Evolutionary conservation across 768 basidiomycete species (phyloP).

Genomic region (Lyophyllum semitale): DNA sequence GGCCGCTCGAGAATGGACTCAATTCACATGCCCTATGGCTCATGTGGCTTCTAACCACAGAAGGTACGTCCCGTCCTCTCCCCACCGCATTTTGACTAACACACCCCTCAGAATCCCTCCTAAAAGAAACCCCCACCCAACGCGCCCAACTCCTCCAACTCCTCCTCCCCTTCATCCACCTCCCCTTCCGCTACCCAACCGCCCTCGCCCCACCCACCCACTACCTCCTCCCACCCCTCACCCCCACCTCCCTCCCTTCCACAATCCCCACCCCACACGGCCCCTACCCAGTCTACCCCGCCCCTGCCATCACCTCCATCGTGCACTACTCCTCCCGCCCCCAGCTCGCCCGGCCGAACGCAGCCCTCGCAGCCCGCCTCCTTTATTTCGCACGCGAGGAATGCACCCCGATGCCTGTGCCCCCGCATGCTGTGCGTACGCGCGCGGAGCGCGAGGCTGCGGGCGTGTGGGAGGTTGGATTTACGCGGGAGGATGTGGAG

Average conservation of each 20-base stretch:
- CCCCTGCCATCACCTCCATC: constrained; percentile 22
- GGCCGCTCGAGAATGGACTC: constrained; percentile 49
- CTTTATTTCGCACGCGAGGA: constrained; percentile 65
- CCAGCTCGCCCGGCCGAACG: constrained; percentile 40
- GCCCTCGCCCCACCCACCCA: constrained; percentile 65
- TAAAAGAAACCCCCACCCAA: constrained; percentile 25
- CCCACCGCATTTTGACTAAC: not conserved
- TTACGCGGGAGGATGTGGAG: constrained; percentile 60
- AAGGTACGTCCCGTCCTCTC: constrained; percentile 27
- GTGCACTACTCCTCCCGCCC: constrained; percentile 32
- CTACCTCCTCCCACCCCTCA: constrained; percentile 52
- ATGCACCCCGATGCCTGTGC: constrained; percentile 42
- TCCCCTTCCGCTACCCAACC: constrained; percentile 57
- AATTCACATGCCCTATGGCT: constrained; percentile 56
- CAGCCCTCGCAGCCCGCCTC: constrained; percentile 60
- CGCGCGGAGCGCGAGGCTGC: constrained; percentile 24
- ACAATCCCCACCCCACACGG: constrained; percentile 42
- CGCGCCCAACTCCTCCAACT: constrained; percentile 30
- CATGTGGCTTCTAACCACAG: constrained; percentile 54
- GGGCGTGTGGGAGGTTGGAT: constrained; percentile 28
- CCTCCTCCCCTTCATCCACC: constrained; percentile 48
- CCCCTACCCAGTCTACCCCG: constrained; percentile 46
- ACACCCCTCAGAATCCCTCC: constrained; percentile 24
- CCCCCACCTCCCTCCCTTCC: constrained; percentile 14
- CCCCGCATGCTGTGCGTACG: constrained; percentile 35